Evolutionary conservation across 257 asterid genomes (phyloP).

Genomic region (Prunella vulgaris): DNA sequence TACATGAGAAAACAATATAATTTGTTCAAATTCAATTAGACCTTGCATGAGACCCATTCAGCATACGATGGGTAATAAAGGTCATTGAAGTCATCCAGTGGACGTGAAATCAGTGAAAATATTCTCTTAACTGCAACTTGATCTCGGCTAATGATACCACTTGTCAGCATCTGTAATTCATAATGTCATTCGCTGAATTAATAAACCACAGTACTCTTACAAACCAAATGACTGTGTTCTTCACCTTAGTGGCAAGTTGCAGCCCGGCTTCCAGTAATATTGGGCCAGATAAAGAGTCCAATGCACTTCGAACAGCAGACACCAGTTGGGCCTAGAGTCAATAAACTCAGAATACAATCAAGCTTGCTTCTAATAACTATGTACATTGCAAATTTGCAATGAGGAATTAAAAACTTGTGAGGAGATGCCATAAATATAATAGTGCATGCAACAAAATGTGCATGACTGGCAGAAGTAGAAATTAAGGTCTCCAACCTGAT

Average conservation of each 20-base stretch:
- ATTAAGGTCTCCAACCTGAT: conserved; percentile 57
- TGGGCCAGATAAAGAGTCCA: conserved; percentile 80
- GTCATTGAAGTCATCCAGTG: conserved; percentile 80
- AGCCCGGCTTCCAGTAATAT: conserved; percentile 90
- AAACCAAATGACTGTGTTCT: conserved; percentile 9
- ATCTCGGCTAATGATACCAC: conserved; percentile 93
- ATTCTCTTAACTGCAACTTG: conserved; percentile 91
- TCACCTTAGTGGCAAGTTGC: conserved; percentile 92
- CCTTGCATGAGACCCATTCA: conserved; percentile 99
- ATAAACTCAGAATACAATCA: conserved; percentile 6
- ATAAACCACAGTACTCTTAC: conserved; percentile 11
- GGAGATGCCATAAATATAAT: conserved; percentile 7
- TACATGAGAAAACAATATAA: conserved; percentile 8
- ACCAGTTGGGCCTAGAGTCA: conserved; percentile 79
- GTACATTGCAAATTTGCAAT: not conserved
- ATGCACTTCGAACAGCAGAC: conserved; percentile 95
- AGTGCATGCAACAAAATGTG: conserved; percentile 11
- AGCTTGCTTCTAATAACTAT: conserved; percentile 16
- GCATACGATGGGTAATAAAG: conserved; percentile 97
- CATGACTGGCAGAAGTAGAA: conserved; percentile 14
- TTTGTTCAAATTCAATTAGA: conserved; percentile 20
- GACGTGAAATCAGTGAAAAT: conserved; percentile 94
- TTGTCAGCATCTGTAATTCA: conserved; percentile 79
- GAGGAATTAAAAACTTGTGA: conserved; percentile 9
- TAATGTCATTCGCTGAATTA: conserved; percentile 28